Percentiles rank a stretch among this genome's conserved stretches.
Conservation (phyloP, 2,329 filamentous ascomycete species). For the Niveomyces coronatus region DNA sequence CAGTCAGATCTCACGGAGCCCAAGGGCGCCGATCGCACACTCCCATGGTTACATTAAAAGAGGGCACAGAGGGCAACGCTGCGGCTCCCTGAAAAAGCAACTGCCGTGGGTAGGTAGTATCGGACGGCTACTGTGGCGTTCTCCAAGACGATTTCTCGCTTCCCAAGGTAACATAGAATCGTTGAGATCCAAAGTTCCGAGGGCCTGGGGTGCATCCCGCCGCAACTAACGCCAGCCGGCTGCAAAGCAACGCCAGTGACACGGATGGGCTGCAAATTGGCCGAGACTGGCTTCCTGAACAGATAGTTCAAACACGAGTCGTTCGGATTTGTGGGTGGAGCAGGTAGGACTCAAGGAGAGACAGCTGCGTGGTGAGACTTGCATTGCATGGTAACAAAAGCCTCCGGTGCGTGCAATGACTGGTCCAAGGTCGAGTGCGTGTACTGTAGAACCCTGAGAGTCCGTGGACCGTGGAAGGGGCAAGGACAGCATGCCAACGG, state of each 20-base stretch:
- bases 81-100: constrained; percentile 8
- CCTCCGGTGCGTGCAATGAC: no score
- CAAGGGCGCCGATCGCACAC: constrained; percentile 10
- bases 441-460: neutral
- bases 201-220: constrained; percentile 11
- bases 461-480: neutral
- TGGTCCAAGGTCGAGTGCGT: no score
- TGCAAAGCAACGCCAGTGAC: no score
- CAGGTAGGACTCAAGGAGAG: no score
- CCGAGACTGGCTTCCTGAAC: no score
- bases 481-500: constrained; percentile 2
- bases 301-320: no score
- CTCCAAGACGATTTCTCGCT: constrained; percentile 5
- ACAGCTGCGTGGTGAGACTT: no score
- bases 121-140: constrained; percentile 8
- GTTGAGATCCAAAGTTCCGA: constrained; percentile 6
- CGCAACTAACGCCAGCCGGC: constrained; percentile 5
- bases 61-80: constrained; percentile 11
- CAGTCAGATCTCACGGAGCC: constrained; percentile 7
- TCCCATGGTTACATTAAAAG: constrained; percentile 19
- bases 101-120: constrained; percentile 9
- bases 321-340: no score
- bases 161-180: constrained; percentile 8
- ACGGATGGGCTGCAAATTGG: no score
- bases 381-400: no score